A percentile compares a stretch with the other conserved stretches of the same genome.
Conservation (phyloP, 2,329 filamentous ascomycete genomes). For the Graphiopsis chlorocephala region DNA sequence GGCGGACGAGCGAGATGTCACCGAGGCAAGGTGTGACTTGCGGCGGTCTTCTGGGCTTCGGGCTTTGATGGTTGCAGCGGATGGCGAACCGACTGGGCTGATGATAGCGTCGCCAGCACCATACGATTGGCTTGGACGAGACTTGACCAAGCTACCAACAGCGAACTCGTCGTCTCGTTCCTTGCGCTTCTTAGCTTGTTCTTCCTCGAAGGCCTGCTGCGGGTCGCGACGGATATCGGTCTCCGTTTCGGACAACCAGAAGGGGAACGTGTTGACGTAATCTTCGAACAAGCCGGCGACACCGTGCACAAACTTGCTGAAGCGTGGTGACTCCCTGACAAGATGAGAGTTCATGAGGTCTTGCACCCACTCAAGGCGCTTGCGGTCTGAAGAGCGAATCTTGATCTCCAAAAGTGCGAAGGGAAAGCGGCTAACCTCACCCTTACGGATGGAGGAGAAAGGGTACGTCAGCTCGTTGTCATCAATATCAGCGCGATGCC, state of each 20-base stretch:
- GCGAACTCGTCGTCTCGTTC: slow-evolving; percentile 83
- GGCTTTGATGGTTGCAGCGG: slow-evolving; percentile 49
- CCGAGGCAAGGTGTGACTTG: slow-evolving; percentile 18
- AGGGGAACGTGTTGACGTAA: slow-evolving; percentile 91
- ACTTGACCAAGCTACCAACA: slow-evolving; percentile 77
- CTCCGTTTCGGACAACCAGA: slow-evolving; percentile 91
- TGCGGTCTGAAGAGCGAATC: slow-evolving; percentile 57
- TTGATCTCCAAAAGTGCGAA: slow-evolving; percentile 93
- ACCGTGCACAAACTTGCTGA: slow-evolving; percentile 96
- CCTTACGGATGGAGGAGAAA: slow-evolving; percentile 82
- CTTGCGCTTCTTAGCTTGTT: slow-evolving; percentile 78
- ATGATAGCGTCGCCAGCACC: slow-evolving; percentile 56
- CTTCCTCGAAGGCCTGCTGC: slow-evolving; percentile 83
- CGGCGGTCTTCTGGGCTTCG: slow-evolving; percentile 20
- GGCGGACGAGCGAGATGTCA: slow-evolving; percentile 16
- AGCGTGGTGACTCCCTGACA: slow-evolving; percentile 81
- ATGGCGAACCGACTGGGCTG: slow-evolving; percentile 68
- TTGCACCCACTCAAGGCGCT: slow-evolving; percentile 79
- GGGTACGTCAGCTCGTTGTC: slow-evolving; percentile 78
- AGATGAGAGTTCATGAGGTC: slow-evolving; percentile 92
- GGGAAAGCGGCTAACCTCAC: slow-evolving; percentile 87
- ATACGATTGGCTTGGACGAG: slow-evolving; percentile 43
- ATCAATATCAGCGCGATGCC: slow-evolving; percentile 92
- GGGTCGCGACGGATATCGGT: slow-evolving; percentile 93
- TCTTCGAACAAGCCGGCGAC: slow-evolving; percentile 88